A percentile compares a stretch with the other conserved stretches of the same genome.
Conservation (phyloP, 2,329 filamentous ascomycete species). For the Byssothecium circinans region DNA sequence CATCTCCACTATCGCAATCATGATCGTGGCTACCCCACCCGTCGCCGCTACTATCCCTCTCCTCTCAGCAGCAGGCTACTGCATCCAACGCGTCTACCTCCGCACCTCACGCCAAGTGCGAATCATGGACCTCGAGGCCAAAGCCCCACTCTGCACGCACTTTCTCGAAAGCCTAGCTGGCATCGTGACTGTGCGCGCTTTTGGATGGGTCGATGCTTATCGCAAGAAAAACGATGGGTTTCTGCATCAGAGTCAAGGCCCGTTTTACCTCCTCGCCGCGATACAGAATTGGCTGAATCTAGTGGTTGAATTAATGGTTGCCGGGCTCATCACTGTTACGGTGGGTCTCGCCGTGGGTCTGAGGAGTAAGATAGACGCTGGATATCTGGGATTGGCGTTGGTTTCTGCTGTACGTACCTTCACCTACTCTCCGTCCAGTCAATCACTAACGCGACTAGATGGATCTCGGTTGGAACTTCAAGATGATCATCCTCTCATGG, state of each 20-base stretch:
- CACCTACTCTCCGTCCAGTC: slow-evolving; percentile 87
- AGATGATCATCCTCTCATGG: slow-evolving; percentile 72
- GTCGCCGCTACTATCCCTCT: slow-evolving; percentile 12
- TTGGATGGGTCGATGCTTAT: slow-evolving; percentile 84
- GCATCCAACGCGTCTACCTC: slow-evolving; percentile 51
- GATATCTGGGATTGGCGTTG: slow-evolving; percentile 85
- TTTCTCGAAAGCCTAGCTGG: slow-evolving; percentile 54
- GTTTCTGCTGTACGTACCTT: slow-evolving; percentile 88
- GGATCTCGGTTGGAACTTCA: slow-evolving; percentile 89
- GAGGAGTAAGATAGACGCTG: slow-evolving; percentile 67
- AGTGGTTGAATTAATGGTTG: slow-evolving; percentile 88
- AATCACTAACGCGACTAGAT: slow-evolving; percentile 94
- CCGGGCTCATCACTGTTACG: slow-evolving; percentile 77
- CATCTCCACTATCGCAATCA: slow-evolving; percentile 25
- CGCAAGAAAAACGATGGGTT: slow-evolving; percentile 75
- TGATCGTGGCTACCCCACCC: slow-evolving; percentile 18
- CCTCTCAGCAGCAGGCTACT: slow-evolving; percentile 51
- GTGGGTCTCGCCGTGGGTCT: slow-evolving; percentile 75
- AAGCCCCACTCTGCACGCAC: slow-evolving; percentile 51
- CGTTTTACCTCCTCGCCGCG: slow-evolving; percentile 87
- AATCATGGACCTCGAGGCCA: slow-evolving; percentile 54
- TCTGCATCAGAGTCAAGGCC: slow-evolving; percentile 83
- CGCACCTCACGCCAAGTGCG: slow-evolving; percentile 50
- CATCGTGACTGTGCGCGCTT: slow-evolving; percentile 53
- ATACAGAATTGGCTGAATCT: slow-evolving; percentile 93